Conservation (phyloP, 202 grass and related monocot species). For the Carex arenaria region DNA sequence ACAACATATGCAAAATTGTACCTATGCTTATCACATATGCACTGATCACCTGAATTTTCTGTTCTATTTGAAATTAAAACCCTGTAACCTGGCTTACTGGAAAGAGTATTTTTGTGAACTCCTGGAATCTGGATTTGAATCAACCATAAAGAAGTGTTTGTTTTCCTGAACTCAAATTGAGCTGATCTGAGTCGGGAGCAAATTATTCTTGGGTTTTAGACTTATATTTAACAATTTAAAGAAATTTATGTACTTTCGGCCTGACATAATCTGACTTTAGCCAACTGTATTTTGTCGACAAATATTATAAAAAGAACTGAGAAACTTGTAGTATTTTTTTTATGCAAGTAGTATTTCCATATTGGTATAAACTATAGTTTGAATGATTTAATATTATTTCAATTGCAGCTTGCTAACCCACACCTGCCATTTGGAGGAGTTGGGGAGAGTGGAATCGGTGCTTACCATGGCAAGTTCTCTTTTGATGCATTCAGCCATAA, state of each 20-base stretch:
- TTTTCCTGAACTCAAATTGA: background rate
- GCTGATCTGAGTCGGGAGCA: background rate
- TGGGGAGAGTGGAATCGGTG: constrained; percentile 73
- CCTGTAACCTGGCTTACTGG: background rate
- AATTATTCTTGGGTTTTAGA: background rate
- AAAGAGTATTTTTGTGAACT: background rate
- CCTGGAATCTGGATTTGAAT: background rate
- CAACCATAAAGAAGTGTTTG: background rate
- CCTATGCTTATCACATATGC: background rate
- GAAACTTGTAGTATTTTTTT: background rate
- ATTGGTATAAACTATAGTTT: background rate
- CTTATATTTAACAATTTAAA: background rate
- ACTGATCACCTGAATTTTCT: background rate
- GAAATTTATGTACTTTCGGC: background rate
- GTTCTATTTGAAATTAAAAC: background rate
- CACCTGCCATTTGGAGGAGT: constrained; percentile 76
- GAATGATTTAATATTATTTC: background rate
- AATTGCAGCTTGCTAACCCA: constrained; percentile 49
- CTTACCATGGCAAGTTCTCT: constrained; percentile 82
- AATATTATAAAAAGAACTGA: background rate
- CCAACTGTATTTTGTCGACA: background rate
- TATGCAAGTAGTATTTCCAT: background rate
- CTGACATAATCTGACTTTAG: background rate
- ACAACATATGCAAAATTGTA: background rate
- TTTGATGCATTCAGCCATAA: constrained; percentile 88